Evolutionary conservation across 768 basidiomycete species (phyloP), one percentile per base, ranked within the genome.

Genomic region (Rhodotorula paludigena): DNA sequence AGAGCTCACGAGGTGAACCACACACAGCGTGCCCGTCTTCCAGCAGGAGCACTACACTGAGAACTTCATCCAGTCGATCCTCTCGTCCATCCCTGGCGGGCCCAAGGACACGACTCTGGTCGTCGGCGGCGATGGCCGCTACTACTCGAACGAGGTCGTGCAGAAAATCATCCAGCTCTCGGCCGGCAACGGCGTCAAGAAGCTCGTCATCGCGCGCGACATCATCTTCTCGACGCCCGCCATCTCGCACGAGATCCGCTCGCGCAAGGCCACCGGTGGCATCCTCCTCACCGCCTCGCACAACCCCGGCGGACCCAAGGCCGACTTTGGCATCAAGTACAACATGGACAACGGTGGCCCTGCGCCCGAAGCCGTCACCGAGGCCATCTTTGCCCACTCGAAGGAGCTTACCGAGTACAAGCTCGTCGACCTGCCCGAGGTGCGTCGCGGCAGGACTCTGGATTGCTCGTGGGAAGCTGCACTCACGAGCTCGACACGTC

Each of bases 291-390:
- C 96, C 10, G 96, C 96, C 25, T 89, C 87, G 68, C 96, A 99
- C 83, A 99, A 99, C 80, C 93, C 96, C 25, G 96, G 96, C 61
- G 96, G 96, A 32, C 96, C 96, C n/a, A 73, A 84, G 91, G 77
- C 89, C 75, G 96, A 99, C 80, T 99, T 98, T 78, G 96, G 96
- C 55, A 97, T 99, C 85, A 98, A 99, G 81, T 99, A 96, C 83
- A 99, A 99, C 79, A 89, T 92, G 55, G 87, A 88, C 45, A 99
- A 99, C 74, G 96, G 96, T 68, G 96, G 96, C 6, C 94, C 96
- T 28, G 96, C 96, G 30, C 92, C 96, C 0, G 96, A 99, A 81
- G 86, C 82, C 76, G 87, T 99, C 65, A 99, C 96, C n/a, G 83
- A 99, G 81, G 87, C 86, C 81, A 98, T 99, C 71, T 94, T 84